Base-by-base conservation (phyloP, 257 asterid genomes). In the Fraxinus pennsylvanica region DNA sequence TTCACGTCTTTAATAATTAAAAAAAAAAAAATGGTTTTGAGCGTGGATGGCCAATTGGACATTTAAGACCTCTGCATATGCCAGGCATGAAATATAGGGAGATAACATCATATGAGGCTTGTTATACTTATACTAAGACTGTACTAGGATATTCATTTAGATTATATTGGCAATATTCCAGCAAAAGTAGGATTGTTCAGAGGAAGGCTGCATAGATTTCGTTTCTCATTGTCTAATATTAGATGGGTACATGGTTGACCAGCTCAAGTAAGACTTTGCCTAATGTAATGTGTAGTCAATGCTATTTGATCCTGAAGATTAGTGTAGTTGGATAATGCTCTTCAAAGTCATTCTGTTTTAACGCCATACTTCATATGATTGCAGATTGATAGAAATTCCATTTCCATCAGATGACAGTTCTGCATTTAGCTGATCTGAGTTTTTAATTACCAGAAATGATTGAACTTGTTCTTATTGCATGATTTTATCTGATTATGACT, bases 391-490 rank as follows among this genome's bases (percentile, higher is more conserved):
- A 36, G 15, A 70, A 59, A 70, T 70, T 30, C 33, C 32, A 19
- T 69, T 75, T 65, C 71, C 30, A 21, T 61, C 19, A 12, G 50
- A 35, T 39, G 61, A 61, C 5, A 45, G n/a, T 39, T 70, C 73
- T 79, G 10, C 72, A 22, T 73, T 72, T 65, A 15, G 76, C 54
- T 17, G 43, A 25, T 30, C 27, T 12, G 29, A 22, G 61, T 10
- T 66, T 30, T 63, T 63, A 45, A 54, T 10, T 47, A 54, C 72
- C 30, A 38, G 22, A 22, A 66, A 54, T 63, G 70, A 72, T 61
- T 67, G 78, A 75, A 78, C 71, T 77, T 70, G 54, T 27, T 66
- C 36, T 47, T 76, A 43, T 33, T 45, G 9, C 19, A 43, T 77
- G 66, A 43, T 12, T 74, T 32, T 32, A 32, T 33, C 50, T 33